Evolutionary conservation across 768 basidiomycete genomes (phyloP).

Genomic region (Lactifluus echinatus): DNA sequence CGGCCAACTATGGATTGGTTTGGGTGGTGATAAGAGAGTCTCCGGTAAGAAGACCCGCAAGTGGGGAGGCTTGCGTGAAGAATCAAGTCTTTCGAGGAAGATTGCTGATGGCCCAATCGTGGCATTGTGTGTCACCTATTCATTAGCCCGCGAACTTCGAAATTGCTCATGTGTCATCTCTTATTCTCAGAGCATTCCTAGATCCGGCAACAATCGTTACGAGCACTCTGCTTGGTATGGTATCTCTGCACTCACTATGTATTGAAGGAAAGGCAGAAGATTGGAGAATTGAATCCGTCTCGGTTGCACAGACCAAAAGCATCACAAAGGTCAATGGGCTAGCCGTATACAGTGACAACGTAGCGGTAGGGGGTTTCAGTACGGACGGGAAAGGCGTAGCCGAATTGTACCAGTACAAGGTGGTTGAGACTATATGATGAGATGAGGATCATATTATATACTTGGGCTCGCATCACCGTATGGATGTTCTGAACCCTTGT

Average conservation of each 20-base stretch:
- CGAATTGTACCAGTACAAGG: constrained; percentile 5
- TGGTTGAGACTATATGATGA: not conserved
- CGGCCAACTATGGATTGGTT: constrained; percentile 61
- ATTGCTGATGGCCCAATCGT: constrained; percentile 70
- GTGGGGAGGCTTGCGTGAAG: constrained; percentile 60
- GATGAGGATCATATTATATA: not conserved
- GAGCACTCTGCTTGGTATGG: constrained; percentile 53
- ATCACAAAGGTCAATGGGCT: constrained; percentile 62
- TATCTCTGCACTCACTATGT: constrained; percentile 42
- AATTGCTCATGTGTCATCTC: not conserved
- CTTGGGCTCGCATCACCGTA: not conserved
- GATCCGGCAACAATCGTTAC: constrained; percentile 38
- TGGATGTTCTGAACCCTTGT: constrained; percentile 28
- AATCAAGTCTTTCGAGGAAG: constrained; percentile 38
- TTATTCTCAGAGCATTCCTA: constrained; percentile 28
- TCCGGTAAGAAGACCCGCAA: constrained; percentile 44
- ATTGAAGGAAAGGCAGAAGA: constrained; percentile 32
- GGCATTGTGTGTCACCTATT: constrained; percentile 42
- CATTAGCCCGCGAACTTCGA: not conserved
- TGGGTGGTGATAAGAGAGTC: constrained; percentile 49
- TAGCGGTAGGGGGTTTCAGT: constrained; percentile 56
- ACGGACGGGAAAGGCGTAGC: constrained; percentile 50
- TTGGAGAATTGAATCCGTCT: constrained; percentile 36
- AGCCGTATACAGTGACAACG: constrained; percentile 35
- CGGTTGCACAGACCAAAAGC: constrained; percentile 35